Base-by-base conservation (phyloP, 2,329 filamentous ascomycete species). In the Ustilaginoidea virens region DNA sequence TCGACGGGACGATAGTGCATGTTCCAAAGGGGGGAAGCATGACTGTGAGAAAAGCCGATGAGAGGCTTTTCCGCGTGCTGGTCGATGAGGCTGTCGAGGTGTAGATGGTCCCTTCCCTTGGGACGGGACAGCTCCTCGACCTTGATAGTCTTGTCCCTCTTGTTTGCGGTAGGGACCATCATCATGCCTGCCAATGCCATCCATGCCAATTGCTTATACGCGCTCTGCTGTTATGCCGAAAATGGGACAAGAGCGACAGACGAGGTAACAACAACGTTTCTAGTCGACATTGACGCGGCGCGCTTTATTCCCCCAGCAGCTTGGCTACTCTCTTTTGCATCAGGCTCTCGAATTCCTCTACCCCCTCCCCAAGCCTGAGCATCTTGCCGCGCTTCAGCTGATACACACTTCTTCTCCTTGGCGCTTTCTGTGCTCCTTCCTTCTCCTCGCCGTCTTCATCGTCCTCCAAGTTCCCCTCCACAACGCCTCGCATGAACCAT, bases 1-100 rank as follows among this genome's bases (percentile, higher is more conserved):
- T 96, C n/a, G 87, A 96, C 51, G 87, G 87, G 3, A 83, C 78
- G 30, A 92, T 92, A 42, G 70, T 94, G 3, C 66, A 70, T 33
- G 56, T 93, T 1, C 76, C 79, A 13, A 49, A 61, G 29, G 73
- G 66, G 2, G 85, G 85, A 0, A 76, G 70, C 62, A 69, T 92
- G 51, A 67, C 71, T 34, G 65, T 93, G 1, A 52, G 49, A 36
- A 66, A 56, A 43, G 60, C 67, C 15, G 45, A 49, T 7, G 39
- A 44, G 23, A 46, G 49, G n/a, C 45, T 53, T 16, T 49, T 69
- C 27, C 48, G 46, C 25, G 46, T 73, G 6, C 36, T 71, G 25
- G 60, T 64, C 6, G 49, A 56, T 36, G 33, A 41, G 13, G 36
- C 36, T 13, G 36, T 52, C 11, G 19, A 21, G 19, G 19, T 7